A percentile compares a stretch with the other conserved stretches of the same genome.
phyloP scores from a whole-genome alignment of 2,329 filamentous ascomycete genomes.

The Phialemonium atrogriseum region DNA sequence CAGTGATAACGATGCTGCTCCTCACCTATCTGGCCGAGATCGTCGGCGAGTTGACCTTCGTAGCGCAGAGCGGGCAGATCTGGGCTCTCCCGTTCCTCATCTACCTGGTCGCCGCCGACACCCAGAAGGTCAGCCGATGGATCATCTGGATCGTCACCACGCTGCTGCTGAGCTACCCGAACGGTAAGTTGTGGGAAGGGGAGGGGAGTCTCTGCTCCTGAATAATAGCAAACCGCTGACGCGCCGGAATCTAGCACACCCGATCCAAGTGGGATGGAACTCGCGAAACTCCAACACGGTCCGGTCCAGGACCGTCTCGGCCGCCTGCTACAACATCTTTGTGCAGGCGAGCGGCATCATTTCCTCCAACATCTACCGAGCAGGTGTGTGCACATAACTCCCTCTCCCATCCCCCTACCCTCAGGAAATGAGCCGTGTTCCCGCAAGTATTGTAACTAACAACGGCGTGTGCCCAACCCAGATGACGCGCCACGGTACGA shows the following conservation, averaged over 20 bases:
- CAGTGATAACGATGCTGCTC: conserved; percentile 26
- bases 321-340: conserved; percentile 54
- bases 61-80: conserved; percentile 40
- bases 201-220: too few species aligned
- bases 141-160: conserved; percentile 31
- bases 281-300: conserved; percentile 53
- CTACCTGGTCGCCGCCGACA: conserved; percentile 33
- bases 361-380: conserved; percentile 29
- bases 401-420: too few species aligned
- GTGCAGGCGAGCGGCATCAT: conserved; percentile 35
- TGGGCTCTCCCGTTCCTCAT: conserved; percentile 55
- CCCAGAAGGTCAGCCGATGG: conserved; percentile 29
- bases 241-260: conserved; percentile 31
- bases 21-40: conserved; percentile 32
- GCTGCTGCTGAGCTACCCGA: conserved; percentile 30
- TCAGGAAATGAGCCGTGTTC: too few species aligned
- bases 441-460: too few species aligned
- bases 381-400: conserved; percentile 13
- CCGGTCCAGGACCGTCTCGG: conserved; percentile 52
- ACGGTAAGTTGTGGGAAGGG: too few species aligned
- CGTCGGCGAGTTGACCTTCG: conserved; percentile 40
- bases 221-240: too few species aligned
- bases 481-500: conserved; percentile 38
- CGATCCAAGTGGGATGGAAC: conserved; percentile 40
- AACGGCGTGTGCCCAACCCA: conserved; percentile 1